Base-by-base conservation (phyloP, 2,329 filamentous ascomycete species). In the Xylariaceae sp. region DNA sequence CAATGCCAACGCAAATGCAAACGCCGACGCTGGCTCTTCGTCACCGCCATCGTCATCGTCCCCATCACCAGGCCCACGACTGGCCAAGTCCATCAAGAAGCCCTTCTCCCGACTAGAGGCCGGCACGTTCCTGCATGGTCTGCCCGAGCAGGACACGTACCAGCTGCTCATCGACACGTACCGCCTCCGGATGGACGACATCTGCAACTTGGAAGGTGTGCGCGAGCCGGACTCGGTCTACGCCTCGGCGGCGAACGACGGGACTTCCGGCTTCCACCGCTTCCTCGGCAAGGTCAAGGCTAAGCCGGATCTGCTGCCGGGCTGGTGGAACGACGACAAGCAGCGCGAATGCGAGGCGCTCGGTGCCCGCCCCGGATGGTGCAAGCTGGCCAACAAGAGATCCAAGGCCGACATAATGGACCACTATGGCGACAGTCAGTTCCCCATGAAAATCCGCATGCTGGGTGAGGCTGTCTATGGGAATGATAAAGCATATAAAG, bases 371-470 rank as follows among this genome's bases (percentile, higher is more conserved):
- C 28, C 13, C 1, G 27, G 50, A 19, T 64, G 59, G 56, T 44
- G 47, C 14, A 25, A 39, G n/a, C 43, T 64, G 12, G 38, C 31
- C 7, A 44, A 26, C 13, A 38, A 40, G 3, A 45, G 59, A 2
- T 29, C 40, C 22, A 45, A 45, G 35, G 27, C 29, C 31, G 39
- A 40, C 21, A 27, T 45, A 14, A 37, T 43, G 23, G 53, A 63
- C 15, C 55, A 64, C 31, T 72, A 72, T 30, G 57, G 58, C 3
- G 59, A 71, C 31, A 5, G 33, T 1, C 44, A 43, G 2, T 68
- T 70, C 38, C 61, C 67, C 3, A 68, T 70, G 64, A 64, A 71
- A 55, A 50, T 73, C 31, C 57, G 68, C 11, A 64, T 72, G 59
- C 50, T 71, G 14, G 61, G 53, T 3, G 64, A 71, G 44, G 45